These are phyloP conservation scores for Trametes sanguinea DNA, from an alignment of 768 basidiomycete species.

Conservation along the genomic window DNA sequence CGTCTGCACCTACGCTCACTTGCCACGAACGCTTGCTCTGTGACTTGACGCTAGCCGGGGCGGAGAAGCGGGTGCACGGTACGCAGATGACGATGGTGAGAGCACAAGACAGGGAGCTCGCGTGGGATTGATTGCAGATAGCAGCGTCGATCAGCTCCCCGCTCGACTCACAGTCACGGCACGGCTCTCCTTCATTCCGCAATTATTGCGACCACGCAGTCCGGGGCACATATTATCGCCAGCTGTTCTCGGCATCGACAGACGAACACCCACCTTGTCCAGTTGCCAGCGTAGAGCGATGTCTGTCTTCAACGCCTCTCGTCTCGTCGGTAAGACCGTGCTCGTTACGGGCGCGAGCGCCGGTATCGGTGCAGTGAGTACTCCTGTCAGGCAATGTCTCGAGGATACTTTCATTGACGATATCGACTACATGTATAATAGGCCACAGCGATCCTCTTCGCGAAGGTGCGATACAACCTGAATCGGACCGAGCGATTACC, in stretches of 20 bases:
- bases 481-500: neutral
- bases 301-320: slow-evolving; percentile 81
- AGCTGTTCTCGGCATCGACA: neutral
- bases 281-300: slow-evolving; percentile 40
- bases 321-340: slow-evolving; percentile 81
- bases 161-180: neutral
- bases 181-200: slow-evolving; percentile 28
- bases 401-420: neutral
- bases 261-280: slow-evolving; percentile 3
- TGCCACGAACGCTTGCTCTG: neutral
- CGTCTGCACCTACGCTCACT: neutral
- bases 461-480: slow-evolving; percentile 59
- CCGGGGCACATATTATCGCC: slow-evolving; percentile 11
- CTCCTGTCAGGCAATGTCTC: neutral
- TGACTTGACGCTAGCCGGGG: neutral
- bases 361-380: slow-evolving; percentile 83
- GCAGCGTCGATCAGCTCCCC: slow-evolving; percentile 16
- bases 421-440: slow-evolving; percentile 33
- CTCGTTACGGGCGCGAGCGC: slow-evolving; percentile 88
- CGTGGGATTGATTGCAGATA: slow-evolving; percentile 29
- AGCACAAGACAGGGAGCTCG: neutral
- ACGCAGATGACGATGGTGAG: slow-evolving; percentile 19
- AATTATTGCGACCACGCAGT: slow-evolving; percentile 15
- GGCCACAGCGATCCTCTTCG: slow-evolving; percentile 89
- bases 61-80: neutral